Percentiles rank a stretch among this genome's conserved stretches.
Evolutionary conservation across 768 basidiomycete species (phyloP).

Genomic region (Tulasnella sp.): DNA sequence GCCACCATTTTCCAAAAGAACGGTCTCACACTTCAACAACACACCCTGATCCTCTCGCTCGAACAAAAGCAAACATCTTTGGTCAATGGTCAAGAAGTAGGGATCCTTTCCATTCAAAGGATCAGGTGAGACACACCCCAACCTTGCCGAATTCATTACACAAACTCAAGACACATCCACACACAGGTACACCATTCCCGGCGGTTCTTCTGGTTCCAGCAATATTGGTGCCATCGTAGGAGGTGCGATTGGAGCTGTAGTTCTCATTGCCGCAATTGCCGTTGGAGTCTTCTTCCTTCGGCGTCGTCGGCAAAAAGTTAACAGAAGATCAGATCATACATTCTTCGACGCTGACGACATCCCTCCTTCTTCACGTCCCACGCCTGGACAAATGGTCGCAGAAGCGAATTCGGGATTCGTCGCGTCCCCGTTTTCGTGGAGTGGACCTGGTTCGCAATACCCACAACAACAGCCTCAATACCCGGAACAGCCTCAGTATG

Average conservation of each 20-base stretch:
- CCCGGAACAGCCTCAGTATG: no score
- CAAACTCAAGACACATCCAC: background rate
- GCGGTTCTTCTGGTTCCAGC: background rate
- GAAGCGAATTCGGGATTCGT: background rate
- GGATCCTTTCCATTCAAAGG: no score
- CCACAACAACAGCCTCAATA: no score
- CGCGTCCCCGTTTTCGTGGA: conserved; percentile 3
- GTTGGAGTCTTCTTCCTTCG: background rate
- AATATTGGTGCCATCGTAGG: background rate
- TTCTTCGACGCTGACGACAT: conserved; percentile 2
- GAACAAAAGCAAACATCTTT: no score
- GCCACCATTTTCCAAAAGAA: background rate
- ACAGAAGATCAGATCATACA: background rate
- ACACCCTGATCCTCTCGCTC: conserved; percentile 1
- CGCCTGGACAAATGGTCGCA: no score
- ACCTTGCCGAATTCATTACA: no score
- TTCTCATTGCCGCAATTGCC: background rate
- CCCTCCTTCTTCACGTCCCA: background rate
- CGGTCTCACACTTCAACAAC: background rate
- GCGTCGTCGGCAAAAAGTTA: no score
- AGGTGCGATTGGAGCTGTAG: background rate
- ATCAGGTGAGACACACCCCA: no score
- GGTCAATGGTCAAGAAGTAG: no score
- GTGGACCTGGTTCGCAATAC: background rate
- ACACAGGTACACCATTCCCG: background rate